Percentiles rank a stretch among this genome's conserved stretches.
phyloP scores from a whole-genome alignment of 2,329 filamentous ascomycete species.

The Aspergillus sp. region DNA sequence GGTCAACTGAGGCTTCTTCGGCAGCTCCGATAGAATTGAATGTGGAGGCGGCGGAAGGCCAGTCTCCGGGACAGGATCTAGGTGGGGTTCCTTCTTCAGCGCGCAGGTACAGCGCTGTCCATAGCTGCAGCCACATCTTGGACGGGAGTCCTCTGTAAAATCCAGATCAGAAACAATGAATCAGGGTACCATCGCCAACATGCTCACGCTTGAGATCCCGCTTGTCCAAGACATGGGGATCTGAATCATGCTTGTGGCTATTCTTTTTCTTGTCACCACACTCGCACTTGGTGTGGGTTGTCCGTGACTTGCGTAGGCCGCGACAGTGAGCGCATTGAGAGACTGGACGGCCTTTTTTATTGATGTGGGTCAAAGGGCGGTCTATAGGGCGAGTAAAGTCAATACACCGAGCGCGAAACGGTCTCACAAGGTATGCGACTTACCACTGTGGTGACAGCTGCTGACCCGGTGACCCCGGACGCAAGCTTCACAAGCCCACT shows the following conservation, averaged over 20 bases:
- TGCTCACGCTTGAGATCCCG: constrained; percentile 39
- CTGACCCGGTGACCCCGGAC: constrained; percentile 97
- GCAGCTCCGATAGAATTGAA: constrained; percentile 42
- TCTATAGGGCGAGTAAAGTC: constrained; percentile 52
- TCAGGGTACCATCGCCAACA: constrained; percentile 24
- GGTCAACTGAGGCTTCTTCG: constrained; percentile 55
- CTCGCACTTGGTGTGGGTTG: constrained; percentile 93
- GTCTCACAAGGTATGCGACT: constrained; percentile 39
- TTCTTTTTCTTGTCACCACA: constrained; percentile 88
- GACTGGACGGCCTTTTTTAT: constrained; percentile 94
- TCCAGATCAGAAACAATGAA: constrained; percentile 32
- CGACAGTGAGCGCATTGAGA: constrained; percentile 98
- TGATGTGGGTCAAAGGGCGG: constrained; percentile 87
- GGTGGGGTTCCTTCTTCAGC: constrained; percentile 55
- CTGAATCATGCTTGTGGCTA: constrained; percentile 37
- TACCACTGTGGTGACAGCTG: constrained; percentile 95
- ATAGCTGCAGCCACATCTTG: constrained; percentile 52
- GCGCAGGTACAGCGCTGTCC: constrained; percentile 61
- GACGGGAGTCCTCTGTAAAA: constrained; percentile 32
- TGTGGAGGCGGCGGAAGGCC: constrained; percentile 41
- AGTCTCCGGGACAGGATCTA: constrained; percentile 49
- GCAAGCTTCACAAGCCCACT: constrained; percentile 97
- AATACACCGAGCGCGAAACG: background rate
- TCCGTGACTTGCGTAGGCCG: constrained; percentile 90
- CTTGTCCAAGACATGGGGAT: constrained; percentile 32